These are phyloP conservation scores for Dissophora ornata DNA, from an alignment of 192 early-diverging fungal species.

Conservation along the genomic window DNA sequence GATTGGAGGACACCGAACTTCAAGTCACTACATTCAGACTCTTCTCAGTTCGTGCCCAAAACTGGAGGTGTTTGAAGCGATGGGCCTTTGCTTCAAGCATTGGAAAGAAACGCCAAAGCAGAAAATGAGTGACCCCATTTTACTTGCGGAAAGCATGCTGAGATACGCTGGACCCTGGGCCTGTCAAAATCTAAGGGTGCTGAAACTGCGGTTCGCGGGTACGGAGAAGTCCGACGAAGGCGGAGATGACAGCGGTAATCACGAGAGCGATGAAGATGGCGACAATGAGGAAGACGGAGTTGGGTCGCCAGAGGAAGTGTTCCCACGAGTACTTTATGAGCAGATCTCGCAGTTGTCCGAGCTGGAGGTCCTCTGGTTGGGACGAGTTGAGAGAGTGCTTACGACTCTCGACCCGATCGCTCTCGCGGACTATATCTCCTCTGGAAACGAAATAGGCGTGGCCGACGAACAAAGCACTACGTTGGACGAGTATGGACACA, in stretches of 20 bases:
- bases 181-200: neutral
- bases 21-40: neutral
- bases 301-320: neutral
- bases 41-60: neutral
- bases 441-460: neutral
- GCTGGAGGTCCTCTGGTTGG: slow-evolving; percentile 1
- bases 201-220: neutral
- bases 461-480: neutral
- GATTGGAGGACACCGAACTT: neutral
- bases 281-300: neutral
- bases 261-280: neutral
- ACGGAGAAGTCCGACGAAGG: neutral
- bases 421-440: neutral
- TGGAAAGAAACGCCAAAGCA: neutral
- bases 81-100: neutral
- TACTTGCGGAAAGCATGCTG: neutral
- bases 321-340: slow-evolving; percentile 1
- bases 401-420: neutral
- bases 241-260: neutral
- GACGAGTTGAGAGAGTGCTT: neutral
- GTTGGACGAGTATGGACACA: no score
- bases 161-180: neutral
- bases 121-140: neutral
- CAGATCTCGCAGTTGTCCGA: slow-evolving; percentile 1
- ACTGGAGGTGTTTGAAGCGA: neutral